Conservation (phyloP, 148 eudicot genomes). For the Suaeda aralocaspica region DNA sequence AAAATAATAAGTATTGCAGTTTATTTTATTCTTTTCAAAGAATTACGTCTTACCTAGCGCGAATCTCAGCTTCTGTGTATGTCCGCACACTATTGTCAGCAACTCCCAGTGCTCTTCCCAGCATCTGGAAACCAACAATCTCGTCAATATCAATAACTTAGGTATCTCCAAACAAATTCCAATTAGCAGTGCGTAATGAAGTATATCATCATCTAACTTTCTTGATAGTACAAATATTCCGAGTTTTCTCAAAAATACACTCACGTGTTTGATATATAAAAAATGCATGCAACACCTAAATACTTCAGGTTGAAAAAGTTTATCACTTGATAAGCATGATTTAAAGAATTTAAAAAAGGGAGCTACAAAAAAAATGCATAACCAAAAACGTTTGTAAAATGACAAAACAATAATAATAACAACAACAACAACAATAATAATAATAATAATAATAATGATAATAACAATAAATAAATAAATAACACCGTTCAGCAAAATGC, state of each 20-base stretch:
- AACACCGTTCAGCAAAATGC: neutral
- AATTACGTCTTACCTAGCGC: slow-evolving; percentile 67
- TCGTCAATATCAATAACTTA: neutral
- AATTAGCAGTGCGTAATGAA: neutral
- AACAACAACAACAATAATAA: too few species aligned
- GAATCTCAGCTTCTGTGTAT: slow-evolving; percentile 93
- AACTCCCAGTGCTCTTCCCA: slow-evolving; percentile 82
- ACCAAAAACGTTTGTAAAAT: too few species aligned
- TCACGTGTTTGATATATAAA: neutral
- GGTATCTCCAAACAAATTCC: neutral
- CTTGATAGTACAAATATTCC: neutral
- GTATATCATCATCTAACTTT: neutral
- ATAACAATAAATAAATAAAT: neutral
- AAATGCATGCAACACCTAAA: neutral
- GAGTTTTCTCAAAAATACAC: neutral
- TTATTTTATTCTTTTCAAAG: neutral
- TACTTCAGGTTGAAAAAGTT: slow-evolving; percentile 2
- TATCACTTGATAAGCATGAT: neutral
- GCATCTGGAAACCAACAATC: slow-evolving; percentile 50
- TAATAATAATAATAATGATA: too few species aligned
- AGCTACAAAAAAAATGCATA: too few species aligned
- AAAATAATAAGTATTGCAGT: neutral
- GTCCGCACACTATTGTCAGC: slow-evolving; percentile 86
- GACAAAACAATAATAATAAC: too few species aligned
- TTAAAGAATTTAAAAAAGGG: too few species aligned